Evolutionary conservation across 2,329 filamentous ascomycete genomes (phyloP).

Genomic region (Samsoniella hepiali): DNA sequence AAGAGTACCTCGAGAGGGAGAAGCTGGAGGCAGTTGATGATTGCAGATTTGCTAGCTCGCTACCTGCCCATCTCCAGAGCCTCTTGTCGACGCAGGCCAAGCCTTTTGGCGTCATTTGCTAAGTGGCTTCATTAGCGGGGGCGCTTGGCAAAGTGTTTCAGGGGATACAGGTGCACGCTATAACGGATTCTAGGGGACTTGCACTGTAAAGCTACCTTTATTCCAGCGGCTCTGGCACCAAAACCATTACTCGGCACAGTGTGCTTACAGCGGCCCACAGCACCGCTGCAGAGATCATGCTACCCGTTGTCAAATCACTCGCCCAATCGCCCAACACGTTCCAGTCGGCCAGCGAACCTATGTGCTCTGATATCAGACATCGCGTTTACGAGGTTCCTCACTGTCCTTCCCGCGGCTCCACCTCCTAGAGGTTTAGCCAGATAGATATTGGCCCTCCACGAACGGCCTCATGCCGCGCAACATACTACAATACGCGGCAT

Average conservation of each 20-base stretch:
- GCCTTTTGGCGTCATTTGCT: slow-evolving; percentile 1
- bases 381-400: not conserved
- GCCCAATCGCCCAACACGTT: not conserved
- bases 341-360: not conserved
- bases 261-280: too few species aligned
- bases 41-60: not conserved
- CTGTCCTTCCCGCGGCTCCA: not conserved
- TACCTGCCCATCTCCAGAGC: not conserved
- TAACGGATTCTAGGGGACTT: too few species aligned
- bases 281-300: too few species aligned
- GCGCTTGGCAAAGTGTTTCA: too few species aligned
- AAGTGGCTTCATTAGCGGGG: not conserved
- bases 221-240: too few species aligned
- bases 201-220: too few species aligned
- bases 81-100: not conserved
- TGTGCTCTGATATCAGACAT: not conserved
- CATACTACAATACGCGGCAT: not conserved
- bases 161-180: too few species aligned
- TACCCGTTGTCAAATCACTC: too few species aligned
- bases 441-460: not conserved
- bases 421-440: too few species aligned
- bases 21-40: not conserved
- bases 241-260: too few species aligned
- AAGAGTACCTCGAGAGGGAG: not conserved
- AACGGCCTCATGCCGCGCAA: not conserved